Base-by-base conservation (phyloP, 257 asterid genomes). In the Schizonepeta tenuifolia region DNA sequence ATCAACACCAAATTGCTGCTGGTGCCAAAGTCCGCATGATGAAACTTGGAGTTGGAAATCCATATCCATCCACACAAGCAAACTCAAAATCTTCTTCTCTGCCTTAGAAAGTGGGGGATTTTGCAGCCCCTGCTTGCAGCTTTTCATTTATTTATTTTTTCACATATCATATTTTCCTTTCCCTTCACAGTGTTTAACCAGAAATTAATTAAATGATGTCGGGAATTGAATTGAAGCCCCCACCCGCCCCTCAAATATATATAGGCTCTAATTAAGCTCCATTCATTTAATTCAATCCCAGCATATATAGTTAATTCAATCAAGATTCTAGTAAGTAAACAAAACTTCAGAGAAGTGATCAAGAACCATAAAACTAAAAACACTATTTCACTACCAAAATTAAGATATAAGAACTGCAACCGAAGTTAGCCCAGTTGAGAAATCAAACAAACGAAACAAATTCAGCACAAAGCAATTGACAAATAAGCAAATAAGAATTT, bases 81-180 rank as follows among this genome's bases (percentile, higher is more conserved):
- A 67, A 31, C 59, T 46, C 58, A 15, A 44, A 43, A 15, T 65
- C 24, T 31, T 14, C 13, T 7, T 8, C 31, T 8, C 12, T 26
- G 65, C 65, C 77, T 51, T 62, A 73, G 40, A 63, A 73, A 63
- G 71, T 73, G 77, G 77, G 77, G 57, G 71, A 6, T 73, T 73
- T 61, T 58, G 49, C 36, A 31, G 7, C 36, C 36, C 36, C 36
- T 31, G 36, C 36, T 7, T 49, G 62, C 62, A 56, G 62, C 10
- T 24, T 31, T 31, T 31, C 36, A 31, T 31, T 31, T 2, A 2
- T 28, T 28, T 2, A 28, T n/a, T n/a, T n/a, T n/a, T n/a, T n/a
- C n/a, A n/a, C n/a, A 26, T 26, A 24, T 2, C 3, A 0, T 33
- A 13, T 54, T n/a, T 15, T n/a, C n/a, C n/a, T n/a, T 50, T 18